Evolutionary conservation across 495 filamentous ascomycete species (phyloP).

Genomic region (Aspergillus bertholletiae): DNA sequence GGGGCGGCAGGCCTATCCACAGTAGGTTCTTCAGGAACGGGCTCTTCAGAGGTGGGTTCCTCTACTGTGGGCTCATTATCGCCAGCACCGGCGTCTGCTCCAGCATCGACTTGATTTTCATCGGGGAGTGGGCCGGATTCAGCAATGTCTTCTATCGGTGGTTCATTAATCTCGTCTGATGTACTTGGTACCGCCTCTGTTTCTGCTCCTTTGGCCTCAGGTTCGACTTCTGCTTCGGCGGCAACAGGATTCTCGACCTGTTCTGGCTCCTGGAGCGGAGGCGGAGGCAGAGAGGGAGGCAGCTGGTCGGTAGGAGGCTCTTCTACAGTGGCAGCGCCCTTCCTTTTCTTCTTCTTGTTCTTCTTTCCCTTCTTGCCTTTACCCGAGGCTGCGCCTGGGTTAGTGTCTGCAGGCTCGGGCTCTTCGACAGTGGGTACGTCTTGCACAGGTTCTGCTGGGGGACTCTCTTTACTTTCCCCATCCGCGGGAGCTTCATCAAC

Average conservation of each 20-base stretch:
- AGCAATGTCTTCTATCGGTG: neutral
- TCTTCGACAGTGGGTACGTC: too few species aligned
- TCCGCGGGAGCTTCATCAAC: neutral
- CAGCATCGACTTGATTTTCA: neutral
- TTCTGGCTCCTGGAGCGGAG: too few species aligned
- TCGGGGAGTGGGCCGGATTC: slow-evolving; percentile 1
- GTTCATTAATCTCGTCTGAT: neutral
- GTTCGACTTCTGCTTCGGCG: neutral
- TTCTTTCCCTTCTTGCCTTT: too few species aligned
- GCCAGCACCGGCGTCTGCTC: neutral
- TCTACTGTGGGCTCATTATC: slow-evolving; percentile 1
- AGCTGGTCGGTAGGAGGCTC: too few species aligned
- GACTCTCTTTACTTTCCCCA: neutral
- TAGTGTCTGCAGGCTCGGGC: too few species aligned
- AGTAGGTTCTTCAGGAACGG: neutral
- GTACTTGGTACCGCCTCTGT: neutral
- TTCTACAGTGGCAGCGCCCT: too few species aligned
- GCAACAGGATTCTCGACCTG: too few species aligned
- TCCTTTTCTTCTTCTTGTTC: too few species aligned
- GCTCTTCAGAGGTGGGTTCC: slow-evolving; percentile 1
- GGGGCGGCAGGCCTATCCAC: neutral
- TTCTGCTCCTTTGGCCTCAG: slow-evolving; percentile 9
- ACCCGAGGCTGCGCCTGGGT: too few species aligned
- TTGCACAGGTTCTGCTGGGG: slow-evolving; percentile 3
- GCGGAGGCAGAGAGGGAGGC: too few species aligned